Percentiles rank a stretch among this genome's conserved stretches.
Conservation (phyloP, 352 stramenopile species). For the Thalassiosira hispida region DNA sequence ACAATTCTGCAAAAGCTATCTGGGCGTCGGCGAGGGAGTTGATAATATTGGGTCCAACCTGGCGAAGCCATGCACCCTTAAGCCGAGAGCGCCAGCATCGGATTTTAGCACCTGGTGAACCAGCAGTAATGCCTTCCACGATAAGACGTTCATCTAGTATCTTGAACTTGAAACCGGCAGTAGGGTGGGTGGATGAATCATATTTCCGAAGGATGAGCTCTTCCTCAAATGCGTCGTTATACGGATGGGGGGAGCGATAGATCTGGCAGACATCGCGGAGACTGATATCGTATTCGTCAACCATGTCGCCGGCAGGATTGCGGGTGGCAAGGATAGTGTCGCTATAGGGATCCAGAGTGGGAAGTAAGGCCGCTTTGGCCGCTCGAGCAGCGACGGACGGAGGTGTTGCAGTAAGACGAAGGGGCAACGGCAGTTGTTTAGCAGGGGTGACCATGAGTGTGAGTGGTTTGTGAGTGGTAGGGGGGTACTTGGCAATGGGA, state of each 20-base stretch:
- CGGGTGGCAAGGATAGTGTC: background rate
- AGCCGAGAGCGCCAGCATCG: background rate
- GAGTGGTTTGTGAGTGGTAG: background rate
- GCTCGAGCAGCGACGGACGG: background rate
- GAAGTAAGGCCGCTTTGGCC: background rate
- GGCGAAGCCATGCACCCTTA: conserved; percentile 12
- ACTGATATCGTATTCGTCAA: conserved; percentile 18
- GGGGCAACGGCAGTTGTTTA: background rate
- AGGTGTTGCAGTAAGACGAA: background rate
- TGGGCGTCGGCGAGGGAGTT: background rate
- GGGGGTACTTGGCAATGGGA: background rate
- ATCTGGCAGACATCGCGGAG: conserved; percentile 8
- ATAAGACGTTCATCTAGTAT: background rate
- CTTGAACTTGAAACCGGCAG: conserved; percentile 15
- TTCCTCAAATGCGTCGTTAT: conserved; percentile 32
- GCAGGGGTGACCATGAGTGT: background rate
- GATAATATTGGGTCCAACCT: background rate
- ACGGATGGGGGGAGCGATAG: conserved; percentile 36
- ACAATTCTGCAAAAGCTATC: background rate
- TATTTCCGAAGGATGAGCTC: conserved; percentile 1
- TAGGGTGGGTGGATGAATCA: background rate
- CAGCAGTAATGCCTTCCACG: background rate
- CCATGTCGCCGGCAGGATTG: background rate
- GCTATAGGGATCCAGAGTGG: background rate
- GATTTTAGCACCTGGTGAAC: conserved; percentile 3